Conservation (phyloP, 768 basidiomycete species). For the Royoungia palumana region DNA sequence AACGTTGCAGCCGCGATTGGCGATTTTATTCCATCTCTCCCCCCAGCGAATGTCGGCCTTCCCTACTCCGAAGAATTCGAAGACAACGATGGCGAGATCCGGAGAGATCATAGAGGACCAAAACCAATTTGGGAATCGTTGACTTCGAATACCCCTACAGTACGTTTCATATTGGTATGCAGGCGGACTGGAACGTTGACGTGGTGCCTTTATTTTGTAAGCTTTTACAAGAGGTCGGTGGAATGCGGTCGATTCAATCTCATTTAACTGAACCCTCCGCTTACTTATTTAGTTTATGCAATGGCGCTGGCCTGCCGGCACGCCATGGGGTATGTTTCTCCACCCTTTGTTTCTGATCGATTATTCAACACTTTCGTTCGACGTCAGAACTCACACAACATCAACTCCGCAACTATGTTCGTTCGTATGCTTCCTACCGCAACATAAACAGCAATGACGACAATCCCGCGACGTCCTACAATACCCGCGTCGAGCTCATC, state of each 20-base stretch:
- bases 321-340: constrained; percentile 8
- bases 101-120: constrained; percentile 9
- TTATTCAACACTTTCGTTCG: background rate
- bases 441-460: constrained; percentile 42
- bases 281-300: constrained; percentile 6
- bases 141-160: constrained; percentile 8
- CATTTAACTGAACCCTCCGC: no score
- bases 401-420: constrained; percentile 37
- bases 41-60: constrained; percentile 1
- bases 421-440: constrained; percentile 40
- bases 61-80: constrained; percentile 11
- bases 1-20: constrained; percentile 1
- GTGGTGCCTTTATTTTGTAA: background rate
- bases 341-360: no score
- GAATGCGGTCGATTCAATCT: no score
- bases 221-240: background rate
- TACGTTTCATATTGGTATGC: background rate
- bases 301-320: constrained; percentile 18
- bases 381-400: constrained; percentile 32
- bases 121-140: constrained; percentile 17
- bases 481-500: constrained; percentile 46
- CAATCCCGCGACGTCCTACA: constrained; percentile 38
- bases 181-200: no score
- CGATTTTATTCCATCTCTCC: constrained; percentile 14
- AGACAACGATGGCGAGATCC: constrained; percentile 2